phyloP scores from a whole-genome alignment of 371 early-diverging fungal species.

The Mucor plumbeus region DNA sequence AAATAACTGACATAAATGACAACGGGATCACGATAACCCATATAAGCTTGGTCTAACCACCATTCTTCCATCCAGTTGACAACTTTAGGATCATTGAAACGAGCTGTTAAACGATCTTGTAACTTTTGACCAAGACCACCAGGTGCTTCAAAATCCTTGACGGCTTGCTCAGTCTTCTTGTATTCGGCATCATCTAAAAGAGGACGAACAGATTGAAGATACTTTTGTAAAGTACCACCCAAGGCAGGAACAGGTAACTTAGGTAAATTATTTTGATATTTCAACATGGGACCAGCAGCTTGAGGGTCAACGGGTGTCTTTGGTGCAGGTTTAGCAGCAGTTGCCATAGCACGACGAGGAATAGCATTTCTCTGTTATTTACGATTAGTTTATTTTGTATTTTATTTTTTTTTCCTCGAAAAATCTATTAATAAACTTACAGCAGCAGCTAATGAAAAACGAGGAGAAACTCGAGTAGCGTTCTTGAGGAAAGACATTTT shows the following conservation, averaged over 20 bases:
- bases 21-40: slow-evolving; percentile 96
- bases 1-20: slow-evolving; percentile 90
- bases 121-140: slow-evolving; percentile 84
- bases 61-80: slow-evolving; percentile 95
- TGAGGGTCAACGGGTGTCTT: slow-evolving; percentile 53
- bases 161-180: slow-evolving; percentile 70
- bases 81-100: slow-evolving; percentile 63
- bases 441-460: slow-evolving; percentile 25
- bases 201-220: slow-evolving; percentile 80
- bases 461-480: slow-evolving; percentile 21
- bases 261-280: slow-evolving; percentile 74
- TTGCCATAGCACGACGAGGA: slow-evolving; percentile 21
- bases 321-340: slow-evolving; percentile 28
- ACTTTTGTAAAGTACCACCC: slow-evolving; percentile 78
- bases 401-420: not conserved
- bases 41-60: slow-evolving; percentile 94
- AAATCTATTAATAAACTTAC: slow-evolving; percentile 22
- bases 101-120: slow-evolving; percentile 80
- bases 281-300: slow-evolving; percentile 64
- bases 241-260: slow-evolving; percentile 92
- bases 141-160: slow-evolving; percentile 78
- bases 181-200: slow-evolving; percentile 76
- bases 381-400: too few species aligned
- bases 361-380: slow-evolving; percentile 13
- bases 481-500: slow-evolving; percentile 28